Base-by-base conservation (phyloP, 1,284 basidiomycete species). In the Phylloboletellus chloephorus region DNA sequence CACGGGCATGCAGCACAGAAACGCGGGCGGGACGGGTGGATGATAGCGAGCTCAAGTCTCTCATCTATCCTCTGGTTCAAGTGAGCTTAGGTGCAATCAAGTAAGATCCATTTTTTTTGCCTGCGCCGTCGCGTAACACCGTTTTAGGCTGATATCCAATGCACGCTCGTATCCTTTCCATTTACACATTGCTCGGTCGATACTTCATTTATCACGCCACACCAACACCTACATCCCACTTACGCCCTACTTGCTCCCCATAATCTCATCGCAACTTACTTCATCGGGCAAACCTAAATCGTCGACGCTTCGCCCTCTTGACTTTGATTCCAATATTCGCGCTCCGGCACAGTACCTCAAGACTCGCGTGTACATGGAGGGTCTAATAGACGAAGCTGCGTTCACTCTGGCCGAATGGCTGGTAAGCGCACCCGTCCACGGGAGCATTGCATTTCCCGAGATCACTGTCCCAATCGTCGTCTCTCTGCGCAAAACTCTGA, bases 31-130 rank as follows among this genome's bases (percentile, higher is more conserved):
- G 74, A 36, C 67, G 67, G 22, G 73, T 73, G 8, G 66, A 76
- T 46, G 83, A 86, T 55, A 91, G 82, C 58, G 85, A 88, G 44
- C 72, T 98, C 46, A 80, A 83, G 59, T 79, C 91, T 12, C 72
- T 99, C 47, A 83, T 98, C 44, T 98, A 97, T 64, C 96, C 96
- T 7, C 74, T 98, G 6, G 89, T 95, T 5, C 96, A 99, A 65
- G 89, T 98, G 34, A 79, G 88, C 31, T 71, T 96, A 23, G 96
- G 96, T 28, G 88, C 92, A 34, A 86, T 95, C 52, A 84, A 84
- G 92, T 94, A 62, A 53, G 82, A 56, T 7, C 9, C 28, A 15
- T 10, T n/a, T 17, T 21, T 49, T 24, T 44, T 5, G 23, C 40
- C 12, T 7, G 11, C 16, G 5, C 5, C 0, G 3, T 20, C n/a